Percentiles rank a stretch among this genome's conserved stretches.
Evolutionary conservation across 2,329 filamentous ascomycete genomes (phyloP).

Genomic region (Penicillium sp.): DNA sequence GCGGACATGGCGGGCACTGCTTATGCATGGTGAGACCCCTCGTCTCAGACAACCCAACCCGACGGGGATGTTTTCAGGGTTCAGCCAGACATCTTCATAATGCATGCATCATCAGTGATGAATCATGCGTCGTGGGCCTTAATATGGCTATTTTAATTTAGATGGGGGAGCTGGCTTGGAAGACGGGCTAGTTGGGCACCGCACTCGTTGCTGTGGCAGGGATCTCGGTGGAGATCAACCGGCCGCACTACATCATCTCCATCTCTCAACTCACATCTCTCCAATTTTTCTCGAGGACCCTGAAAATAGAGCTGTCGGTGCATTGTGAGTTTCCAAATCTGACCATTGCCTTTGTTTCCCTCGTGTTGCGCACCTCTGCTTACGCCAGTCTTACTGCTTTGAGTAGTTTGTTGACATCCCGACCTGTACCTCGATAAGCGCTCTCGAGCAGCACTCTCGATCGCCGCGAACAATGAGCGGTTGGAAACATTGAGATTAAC

Average conservation of each 20-base stretch:
- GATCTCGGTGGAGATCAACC: constrained; percentile 30
- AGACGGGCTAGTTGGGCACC: constrained; percentile 19
- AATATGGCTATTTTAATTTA: neutral
- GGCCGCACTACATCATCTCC: constrained; percentile 24
- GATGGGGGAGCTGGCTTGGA: neutral
- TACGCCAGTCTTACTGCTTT: constrained; percentile 26
- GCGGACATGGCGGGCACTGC: neutral
- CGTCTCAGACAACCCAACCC: neutral
- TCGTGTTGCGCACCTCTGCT: neutral
- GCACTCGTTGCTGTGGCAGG: constrained; percentile 36
- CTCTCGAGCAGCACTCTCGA: constrained; percentile 7
- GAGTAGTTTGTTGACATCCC: constrained; percentile 37
- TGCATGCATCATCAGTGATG: neutral
- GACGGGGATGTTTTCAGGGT: neutral
- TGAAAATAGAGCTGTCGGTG: constrained; percentile 1
- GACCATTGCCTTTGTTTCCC: neutral
- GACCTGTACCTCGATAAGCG: neutral
- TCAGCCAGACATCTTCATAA: neutral
- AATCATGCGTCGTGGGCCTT: too few species aligned
- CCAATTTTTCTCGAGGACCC: constrained; percentile 1
- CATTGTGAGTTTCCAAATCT: neutral
- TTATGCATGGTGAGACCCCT: neutral
- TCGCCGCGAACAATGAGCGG: constrained; percentile 8
- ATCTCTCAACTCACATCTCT: constrained; percentile 3
- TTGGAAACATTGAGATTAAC: constrained; percentile 1